Base-by-base conservation (phyloP, 768 basidiomycete genomes). In the Filobasidium wieringae region DNA sequence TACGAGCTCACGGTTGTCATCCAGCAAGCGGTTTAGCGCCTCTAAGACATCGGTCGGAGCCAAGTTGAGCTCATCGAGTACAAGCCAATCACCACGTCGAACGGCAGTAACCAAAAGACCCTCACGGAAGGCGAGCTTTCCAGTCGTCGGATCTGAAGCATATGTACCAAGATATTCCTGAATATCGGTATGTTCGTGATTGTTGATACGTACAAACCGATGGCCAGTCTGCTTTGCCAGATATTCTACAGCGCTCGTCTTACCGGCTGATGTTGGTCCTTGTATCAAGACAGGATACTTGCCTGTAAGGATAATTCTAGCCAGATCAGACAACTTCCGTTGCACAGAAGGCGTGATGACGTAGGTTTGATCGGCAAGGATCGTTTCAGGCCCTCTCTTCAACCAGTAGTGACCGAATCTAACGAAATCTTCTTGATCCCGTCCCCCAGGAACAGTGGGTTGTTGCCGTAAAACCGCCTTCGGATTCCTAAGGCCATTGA, bases 161-260 rank as follows among this genome's bases (percentile, higher is more conserved):
- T 99, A 99, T 0, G 90, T 90, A 2, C 95, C 95, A 45, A 97
- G 79, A 68, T 99, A 99, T 70, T 99, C 95, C 68, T 99, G 95
- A 51, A 99, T 95, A 62, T 99, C 95, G 5, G 95, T 99, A 68
- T 97, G 95, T 63, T 99, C 95, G 75, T 99, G 95, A 67, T 99
- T 99, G 77, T 99, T 99, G 79, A 99, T 96, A 37, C 95, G 87
- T 30, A 99, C 84, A 73, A 96, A 97, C 33, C 81, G 83, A 76
- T 99, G 95, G 0, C 95, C 93, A 0, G 91, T 95, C 55, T 86
- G 80, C 60, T 82, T 82, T 5, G 95, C 93, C 29, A 99, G 81
- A 72, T 92, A 97, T 75, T 96, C 92, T 43, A 99, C 83, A 0
- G 93, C 88, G 65, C 88, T 91, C 2, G 95, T 99, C 78, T 99